Evolutionary conservation across 2,329 filamentous ascomycete species (phyloP).

Genomic region (Zymoseptoria brevis): DNA sequence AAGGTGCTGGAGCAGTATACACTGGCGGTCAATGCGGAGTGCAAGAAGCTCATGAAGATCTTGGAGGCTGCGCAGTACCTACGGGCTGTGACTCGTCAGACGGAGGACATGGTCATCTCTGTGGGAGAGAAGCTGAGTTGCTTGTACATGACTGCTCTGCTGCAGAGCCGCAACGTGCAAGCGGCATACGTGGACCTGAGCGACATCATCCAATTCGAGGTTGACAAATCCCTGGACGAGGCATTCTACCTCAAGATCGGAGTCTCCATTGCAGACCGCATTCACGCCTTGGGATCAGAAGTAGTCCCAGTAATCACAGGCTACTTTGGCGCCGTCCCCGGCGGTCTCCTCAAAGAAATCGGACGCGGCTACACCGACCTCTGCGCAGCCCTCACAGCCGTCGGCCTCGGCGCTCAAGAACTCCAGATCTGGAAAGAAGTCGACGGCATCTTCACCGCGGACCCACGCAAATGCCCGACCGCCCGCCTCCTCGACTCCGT

Average conservation of each 20-base stretch:
- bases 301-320: conserved; percentile 58
- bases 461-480: conserved; percentile 83
- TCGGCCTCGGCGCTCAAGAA: conserved; percentile 78
- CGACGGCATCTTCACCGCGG: conserved; percentile 83
- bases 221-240: conserved; percentile 37
- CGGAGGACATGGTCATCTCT: conserved; percentile 70
- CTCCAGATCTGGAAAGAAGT: conserved; percentile 99
- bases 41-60: conserved; percentile 69
- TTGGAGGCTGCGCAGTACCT: conserved; percentile 54
- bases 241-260: conserved; percentile 41
- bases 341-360: conserved; percentile 82
- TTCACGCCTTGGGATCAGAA: conserved; percentile 37
- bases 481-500: conserved; percentile 83
- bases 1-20: conserved; percentile 48
- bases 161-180: conserved; percentile 72
- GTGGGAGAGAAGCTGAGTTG: conserved; percentile 96
- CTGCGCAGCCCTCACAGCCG: conserved; percentile 83
- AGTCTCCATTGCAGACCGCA: conserved; percentile 34
- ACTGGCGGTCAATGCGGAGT: conserved; percentile 66
- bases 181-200: conserved; percentile 87
- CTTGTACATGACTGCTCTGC: conserved; percentile 75
- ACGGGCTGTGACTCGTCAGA: conserved; percentile 44
- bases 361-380: conserved; percentile 95
- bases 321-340: conserved; percentile 90
- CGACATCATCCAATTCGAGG: conserved; percentile 62